Conservation (phyloP, 345 rosid genomes). For the Rhizophora apiculata region DNA sequence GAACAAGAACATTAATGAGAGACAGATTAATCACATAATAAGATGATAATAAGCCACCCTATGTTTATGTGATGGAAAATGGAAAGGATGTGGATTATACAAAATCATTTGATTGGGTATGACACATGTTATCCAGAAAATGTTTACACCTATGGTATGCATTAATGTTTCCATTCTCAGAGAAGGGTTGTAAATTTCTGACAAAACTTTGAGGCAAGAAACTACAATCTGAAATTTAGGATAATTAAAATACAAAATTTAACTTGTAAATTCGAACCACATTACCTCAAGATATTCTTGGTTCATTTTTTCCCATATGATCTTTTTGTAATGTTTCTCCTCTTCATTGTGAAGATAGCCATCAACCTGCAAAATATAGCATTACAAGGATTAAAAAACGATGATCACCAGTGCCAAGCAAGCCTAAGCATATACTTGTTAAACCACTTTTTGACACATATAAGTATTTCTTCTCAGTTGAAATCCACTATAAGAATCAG, state of each 20-base stretch:
- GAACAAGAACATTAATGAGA: neutral
- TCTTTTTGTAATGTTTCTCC: slow-evolving; percentile 58
- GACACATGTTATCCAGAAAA: too few relatives aligned
- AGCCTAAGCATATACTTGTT: neutral
- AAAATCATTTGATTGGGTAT: neutral
- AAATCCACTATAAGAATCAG: too few relatives aligned
- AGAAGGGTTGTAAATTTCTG: neutral
- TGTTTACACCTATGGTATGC: too few relatives aligned
- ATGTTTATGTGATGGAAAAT: neutral
- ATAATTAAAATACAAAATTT: neutral
- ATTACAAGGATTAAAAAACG: neutral
- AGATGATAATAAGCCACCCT: neutral
- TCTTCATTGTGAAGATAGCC: slow-evolving; percentile 75
- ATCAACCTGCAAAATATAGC: slow-evolving; percentile 50
- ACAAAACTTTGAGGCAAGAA: neutral
- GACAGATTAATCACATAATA: too few relatives aligned
- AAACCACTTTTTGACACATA: neutral
- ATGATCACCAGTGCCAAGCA: neutral
- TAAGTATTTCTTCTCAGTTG: neutral
- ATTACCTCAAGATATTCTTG: slow-evolving; percentile 80
- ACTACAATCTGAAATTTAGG: neutral
- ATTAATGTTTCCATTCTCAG: neutral
- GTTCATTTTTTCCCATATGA: slow-evolving; percentile 82
- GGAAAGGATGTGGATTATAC: neutral
- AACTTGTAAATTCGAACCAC: slow-evolving; percentile 6